Percentiles rank a stretch among this genome's conserved stretches.
These are phyloP conservation scores for Malassezia brasiliensis DNA, from an alignment of 1,284 basidiomycete species.

Conservation along the genomic window DNA sequence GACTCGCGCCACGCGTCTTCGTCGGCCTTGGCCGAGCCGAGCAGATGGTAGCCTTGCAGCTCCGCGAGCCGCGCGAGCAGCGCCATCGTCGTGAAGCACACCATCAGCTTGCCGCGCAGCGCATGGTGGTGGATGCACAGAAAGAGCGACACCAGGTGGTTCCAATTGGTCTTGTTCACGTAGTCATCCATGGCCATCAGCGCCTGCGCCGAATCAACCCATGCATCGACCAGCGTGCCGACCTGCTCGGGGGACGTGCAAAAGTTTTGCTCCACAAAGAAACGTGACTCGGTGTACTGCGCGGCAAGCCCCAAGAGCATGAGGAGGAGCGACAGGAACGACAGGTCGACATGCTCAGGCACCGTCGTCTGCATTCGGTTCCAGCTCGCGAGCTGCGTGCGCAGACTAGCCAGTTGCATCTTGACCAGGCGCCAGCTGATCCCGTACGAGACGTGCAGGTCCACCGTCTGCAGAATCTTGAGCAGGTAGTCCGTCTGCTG, in stretches of 20 bases:
- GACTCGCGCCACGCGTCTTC: constrained; percentile 19
- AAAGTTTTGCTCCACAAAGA: constrained; percentile 32
- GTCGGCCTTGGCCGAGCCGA: constrained; percentile 25
- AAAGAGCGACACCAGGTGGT: constrained; percentile 28
- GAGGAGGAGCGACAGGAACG: constrained; percentile 31
- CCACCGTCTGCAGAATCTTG: constrained; percentile 31
- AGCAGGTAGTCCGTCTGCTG: constrained; percentile 36
- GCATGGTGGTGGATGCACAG: constrained; percentile 20
- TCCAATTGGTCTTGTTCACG: constrained; percentile 30
- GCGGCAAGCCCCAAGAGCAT: constrained; percentile 30
- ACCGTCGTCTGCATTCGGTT: constrained; percentile 27
- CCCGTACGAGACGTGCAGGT: constrained; percentile 26
- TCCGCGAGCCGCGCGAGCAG: constrained; percentile 19
- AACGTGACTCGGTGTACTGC: constrained; percentile 28
- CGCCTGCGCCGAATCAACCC: constrained; percentile 29
- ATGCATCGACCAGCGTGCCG: constrained; percentile 25
- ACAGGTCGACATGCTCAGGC: constrained; percentile 28
- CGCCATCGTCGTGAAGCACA: constrained; percentile 15
- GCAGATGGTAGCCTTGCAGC: constrained; percentile 23
- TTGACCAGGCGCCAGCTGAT: constrained; percentile 37
- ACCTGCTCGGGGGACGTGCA: constrained; percentile 27
- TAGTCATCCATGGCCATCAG: constrained; percentile 29
- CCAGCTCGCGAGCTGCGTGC: constrained; percentile 35
- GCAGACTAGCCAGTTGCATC: constrained; percentile 31
- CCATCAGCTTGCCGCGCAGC: constrained; percentile 11